Base-by-base conservation (phyloP, 1,139 yeast species). In the Candida sp. region DNA sequence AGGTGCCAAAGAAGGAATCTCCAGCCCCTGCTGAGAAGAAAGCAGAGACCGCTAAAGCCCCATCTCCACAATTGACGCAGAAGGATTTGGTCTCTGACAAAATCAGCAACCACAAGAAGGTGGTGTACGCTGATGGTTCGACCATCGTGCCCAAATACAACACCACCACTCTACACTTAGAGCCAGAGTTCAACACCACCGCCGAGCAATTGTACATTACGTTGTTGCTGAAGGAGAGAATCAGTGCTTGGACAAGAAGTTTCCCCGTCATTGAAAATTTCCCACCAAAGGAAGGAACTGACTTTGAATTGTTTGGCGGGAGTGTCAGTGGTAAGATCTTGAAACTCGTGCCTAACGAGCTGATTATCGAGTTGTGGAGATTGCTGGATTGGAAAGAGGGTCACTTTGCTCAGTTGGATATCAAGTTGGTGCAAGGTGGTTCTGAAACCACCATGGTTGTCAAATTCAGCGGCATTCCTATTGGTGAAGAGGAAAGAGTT, bases 401-500 rank as follows among this genome's bases (percentile, higher is more conserved):
- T 28, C 96, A 90, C 67, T 87, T 66, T 66, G 96, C 98, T 3
- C 78, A 76, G 25, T 73, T 94, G 60, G 80, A 77, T 39, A 80
- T 93, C 59, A 78, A 73, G 42, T 81, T 96, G 56, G 83, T 82
- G 50, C 91, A 90, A 66, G 96, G 96, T 26, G 78, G 84, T 17
- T 83, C 88, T 42, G 98, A 93, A 62, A 94, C 99, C 12, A 84
- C 80, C 51, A 77, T 93, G 75, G 83, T 86, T 53, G 94, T 92
- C 35, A 77, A 80, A 52, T 90, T 94, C 83, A 76, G 84, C 25
- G 98, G 98, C n/a, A 87, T 94, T 47, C 99, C 99, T 23, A 78
- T 94, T 44, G 99, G 98, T n/a, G 96, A 96, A 66, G 98, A 94
- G 68, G 99, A 94, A 52, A 78, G 88, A 52, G 97, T 90, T 41